Evolutionary conservation across 192 early-diverging fungal genomes (phyloP).

Genomic region (Spizellomyces punctatus): DNA sequence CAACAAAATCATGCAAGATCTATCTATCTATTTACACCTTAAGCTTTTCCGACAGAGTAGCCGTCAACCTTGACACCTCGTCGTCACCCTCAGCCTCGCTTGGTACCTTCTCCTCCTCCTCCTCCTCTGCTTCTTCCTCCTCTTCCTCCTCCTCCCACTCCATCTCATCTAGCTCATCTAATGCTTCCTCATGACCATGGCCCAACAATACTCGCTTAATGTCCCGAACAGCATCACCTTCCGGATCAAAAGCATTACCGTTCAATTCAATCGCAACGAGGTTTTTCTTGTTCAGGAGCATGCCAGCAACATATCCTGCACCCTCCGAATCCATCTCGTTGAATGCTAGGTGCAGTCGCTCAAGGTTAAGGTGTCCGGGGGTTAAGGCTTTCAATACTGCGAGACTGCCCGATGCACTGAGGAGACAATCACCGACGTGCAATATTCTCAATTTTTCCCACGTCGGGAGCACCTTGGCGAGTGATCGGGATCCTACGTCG

Average conservation of each 20-base stretch:
- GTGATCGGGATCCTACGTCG: conserved; percentile 70
- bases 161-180: conserved; percentile 97
- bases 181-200: conserved; percentile 73
- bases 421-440: conserved; percentile 90
- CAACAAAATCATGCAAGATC: not conserved
- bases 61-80: conserved; percentile 3
- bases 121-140: conserved; percentile 53
- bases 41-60: conserved; percentile 13
- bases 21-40: conserved; percentile 8
- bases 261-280: conserved; percentile 80
- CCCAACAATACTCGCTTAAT: conserved; percentile 70
- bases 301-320: conserved; percentile 63
- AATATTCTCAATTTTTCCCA: conserved; percentile 82
- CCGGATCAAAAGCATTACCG: conserved; percentile 88
- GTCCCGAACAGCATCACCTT: conserved; percentile 73
- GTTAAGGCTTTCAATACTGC: conserved; percentile 69
- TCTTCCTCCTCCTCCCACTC: conserved; percentile 64
- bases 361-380: conserved; percentile 50
- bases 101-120: conserved; percentile 39
- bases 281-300: conserved; percentile 65
- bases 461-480: conserved; percentile 71
- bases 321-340: conserved; percentile 87
- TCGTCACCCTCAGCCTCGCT: conserved; percentile 45
- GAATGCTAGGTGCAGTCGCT: conserved; percentile 75
- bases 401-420: conserved; percentile 73